Base-by-base conservation (phyloP, 495 filamentous ascomycete species). In the Tuber borchii region DNA sequence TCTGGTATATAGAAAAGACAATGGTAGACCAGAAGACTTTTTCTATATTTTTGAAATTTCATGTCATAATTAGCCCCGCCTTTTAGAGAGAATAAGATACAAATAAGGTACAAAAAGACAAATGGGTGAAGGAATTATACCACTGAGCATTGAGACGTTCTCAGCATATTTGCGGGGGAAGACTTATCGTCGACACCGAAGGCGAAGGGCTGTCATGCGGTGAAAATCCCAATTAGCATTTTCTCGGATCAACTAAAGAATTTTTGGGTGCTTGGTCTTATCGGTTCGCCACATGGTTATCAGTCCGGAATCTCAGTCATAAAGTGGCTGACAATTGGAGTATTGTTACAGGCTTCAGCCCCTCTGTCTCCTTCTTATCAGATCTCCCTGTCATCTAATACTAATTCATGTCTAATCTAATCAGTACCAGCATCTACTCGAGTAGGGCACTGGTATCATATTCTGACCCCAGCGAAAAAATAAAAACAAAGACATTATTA, bases 161-260 rank as follows among this genome's bases (percentile, higher is more conserved):
- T 75, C 61, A 81, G 73, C 79, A 81, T 81, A 44, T 72, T 76
- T 73, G 77, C 56, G 76, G 51, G 12, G 22, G 44, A 31, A 31
- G 71, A 75, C 71, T 22, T 71, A 48, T 71, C 40, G 43, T 48
- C 61, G 72, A 72, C 19, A 70, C 51, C 42, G 61, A 70, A 72
- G 43, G 56, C 26, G 56, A 65, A 5, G 16, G 17, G 56, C 56
- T 34, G 14, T 34, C 56, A 34, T 31, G 26, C 14, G 26, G 26
- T 61, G 12, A 61, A 61, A n/a, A 14, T 26, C 56, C 56, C n/a
- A 10, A 56, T 56, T 56, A 3, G 56, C 17, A 26, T 65, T 31
- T 65, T 65, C 56, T 14, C 51, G n/a, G 8, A 61, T 31, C 51
- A 26, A 61, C 0, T 31, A 19, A 65, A 31, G 26, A 65, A 65